Conservation (phyloP, 1,284 basidiomycete genomes). For the Termitomyces sp. region DNA sequence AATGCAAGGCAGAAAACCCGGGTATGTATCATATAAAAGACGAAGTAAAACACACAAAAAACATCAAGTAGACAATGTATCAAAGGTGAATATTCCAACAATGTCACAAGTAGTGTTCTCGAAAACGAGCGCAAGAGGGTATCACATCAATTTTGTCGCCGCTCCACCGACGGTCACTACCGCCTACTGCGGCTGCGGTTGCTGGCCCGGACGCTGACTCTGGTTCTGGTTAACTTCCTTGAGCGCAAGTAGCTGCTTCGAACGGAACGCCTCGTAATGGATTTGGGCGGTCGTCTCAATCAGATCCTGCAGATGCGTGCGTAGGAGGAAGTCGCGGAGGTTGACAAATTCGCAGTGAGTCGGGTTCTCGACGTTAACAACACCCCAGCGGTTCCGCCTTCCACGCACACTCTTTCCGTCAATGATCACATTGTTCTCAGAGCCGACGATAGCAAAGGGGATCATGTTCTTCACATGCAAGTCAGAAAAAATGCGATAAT, state of each 20-base stretch:
- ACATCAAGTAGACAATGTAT: conserved; percentile 4
- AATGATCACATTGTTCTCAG: conserved; percentile 90
- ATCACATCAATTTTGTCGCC: conserved; percentile 15
- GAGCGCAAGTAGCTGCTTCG: conserved; percentile 91
- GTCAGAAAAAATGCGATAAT: not conserved
- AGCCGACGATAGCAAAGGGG: conserved; percentile 96
- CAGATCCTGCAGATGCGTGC: conserved; percentile 94
- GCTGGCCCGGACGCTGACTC: conserved; percentile 42
- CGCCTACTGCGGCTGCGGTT: conserved; percentile 18
- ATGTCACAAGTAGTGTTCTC: conserved; percentile 9
- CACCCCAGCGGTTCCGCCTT: conserved; percentile 96
- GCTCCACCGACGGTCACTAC: not conserved
- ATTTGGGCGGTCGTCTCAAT: conserved; percentile 99
- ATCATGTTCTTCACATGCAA: conserved; percentile 67
- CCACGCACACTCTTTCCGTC: conserved; percentile 95
- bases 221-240: conserved; percentile 55
- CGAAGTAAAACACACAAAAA: conserved; percentile 10
- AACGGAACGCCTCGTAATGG: conserved; percentile 99
- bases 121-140: conserved; percentile 11
- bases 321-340: conserved; percentile 91
- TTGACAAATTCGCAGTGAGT: conserved; percentile 98
- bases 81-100: conserved; percentile 13
- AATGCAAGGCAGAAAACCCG: conserved; percentile 17
- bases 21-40: conserved; percentile 20
- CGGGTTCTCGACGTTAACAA: conserved; percentile 97